Percentiles rank a stretch among this genome's conserved stretches.
phyloP scores from a whole-genome alignment of 1,284 basidiomycete genomes.

The Cryptococcus sp. region DNA sequence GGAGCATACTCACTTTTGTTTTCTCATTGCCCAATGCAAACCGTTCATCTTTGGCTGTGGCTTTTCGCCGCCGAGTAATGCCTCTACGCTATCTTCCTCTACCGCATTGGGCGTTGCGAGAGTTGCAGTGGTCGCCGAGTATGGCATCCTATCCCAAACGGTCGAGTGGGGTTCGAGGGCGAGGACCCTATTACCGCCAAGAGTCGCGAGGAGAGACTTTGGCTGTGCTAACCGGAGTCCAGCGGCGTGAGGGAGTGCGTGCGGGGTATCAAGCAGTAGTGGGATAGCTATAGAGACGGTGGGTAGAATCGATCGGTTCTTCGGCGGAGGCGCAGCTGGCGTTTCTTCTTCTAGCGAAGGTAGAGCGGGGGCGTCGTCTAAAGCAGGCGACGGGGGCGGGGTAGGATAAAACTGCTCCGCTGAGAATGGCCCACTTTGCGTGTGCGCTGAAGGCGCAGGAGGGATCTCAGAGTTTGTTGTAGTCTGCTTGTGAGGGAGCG shows the following conservation, averaged over 20 bases:
- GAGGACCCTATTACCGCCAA: conserved; percentile 24
- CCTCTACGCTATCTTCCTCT: conserved; percentile 34
- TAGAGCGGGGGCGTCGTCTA: conserved; percentile 10
- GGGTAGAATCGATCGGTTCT: background rate
- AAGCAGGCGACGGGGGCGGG: conserved; percentile 27
- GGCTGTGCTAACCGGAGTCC: conserved; percentile 17
- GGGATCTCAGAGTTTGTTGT: background rate
- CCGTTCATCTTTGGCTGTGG: conserved; percentile 13
- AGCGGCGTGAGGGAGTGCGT: conserved; percentile 22
- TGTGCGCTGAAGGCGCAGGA: background rate
- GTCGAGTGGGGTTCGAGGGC: conserved; percentile 11
- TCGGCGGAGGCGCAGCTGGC: background rate
- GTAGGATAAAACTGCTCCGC: conserved; percentile 22
- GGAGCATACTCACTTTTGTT: conserved; percentile 15
- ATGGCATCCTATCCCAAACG: conserved; percentile 36
- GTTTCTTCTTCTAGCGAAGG: background rate
- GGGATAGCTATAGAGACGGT: conserved; percentile 10
- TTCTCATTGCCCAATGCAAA: conserved; percentile 15
- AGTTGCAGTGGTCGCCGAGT: conserved; percentile 18
- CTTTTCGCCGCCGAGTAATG: conserved; percentile 20
- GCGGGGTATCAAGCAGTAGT: conserved; percentile 20
- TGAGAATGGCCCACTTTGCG: conserved; percentile 1
- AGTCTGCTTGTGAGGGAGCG: background rate
- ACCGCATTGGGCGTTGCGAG: conserved; percentile 10
- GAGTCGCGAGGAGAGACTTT: conserved; percentile 16